phyloP scores from a whole-genome alignment of 305 asterid genomes.

The Lippia alba region DNA sequence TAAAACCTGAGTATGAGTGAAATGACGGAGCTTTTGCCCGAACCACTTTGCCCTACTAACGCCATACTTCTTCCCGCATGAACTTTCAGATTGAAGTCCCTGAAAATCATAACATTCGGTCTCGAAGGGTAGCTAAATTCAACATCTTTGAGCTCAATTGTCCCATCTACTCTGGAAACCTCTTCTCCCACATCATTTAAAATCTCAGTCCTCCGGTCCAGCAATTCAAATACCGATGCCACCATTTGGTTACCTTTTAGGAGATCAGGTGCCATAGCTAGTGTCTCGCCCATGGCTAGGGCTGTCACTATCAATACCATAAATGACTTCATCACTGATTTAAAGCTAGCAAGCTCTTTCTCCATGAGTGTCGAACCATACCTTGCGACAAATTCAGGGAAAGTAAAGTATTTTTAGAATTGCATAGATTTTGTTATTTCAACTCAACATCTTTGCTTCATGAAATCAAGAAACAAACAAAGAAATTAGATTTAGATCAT shows the following conservation, averaged over 20 bases:
- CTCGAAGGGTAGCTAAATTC: slow-evolving; percentile 98
- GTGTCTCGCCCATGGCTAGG: slow-evolving; percentile 94
- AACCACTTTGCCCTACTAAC: slow-evolving; percentile 95
- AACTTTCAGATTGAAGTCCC: slow-evolving; percentile 80
- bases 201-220: slow-evolving; percentile 85
- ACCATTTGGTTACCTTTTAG: slow-evolving; percentile 92
- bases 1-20: slow-evolving; percentile 85
- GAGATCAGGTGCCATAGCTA: slow-evolving; percentile 98
- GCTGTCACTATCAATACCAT: slow-evolving; percentile 96
- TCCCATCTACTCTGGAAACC: slow-evolving; percentile 68
- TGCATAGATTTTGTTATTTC: too few relatives aligned
- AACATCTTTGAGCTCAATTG: slow-evolving; percentile 78
- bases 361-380: slow-evolving; percentile 94
- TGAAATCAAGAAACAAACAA: too few relatives aligned
- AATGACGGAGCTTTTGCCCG: slow-evolving; percentile 93
- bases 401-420: background rate
- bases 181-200: slow-evolving; percentile 81
- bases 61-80: slow-evolving; percentile 89
- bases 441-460: too few relatives aligned
- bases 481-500: too few relatives aligned
- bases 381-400: slow-evolving; percentile 45
- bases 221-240: slow-evolving; percentile 84
- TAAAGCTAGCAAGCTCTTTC: slow-evolving; percentile 78
- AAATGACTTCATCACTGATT: slow-evolving; percentile 88
- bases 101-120: slow-evolving; percentile 77